Evolutionary conservation across 2,329 filamentous ascomycete species (phyloP).

Genomic region (Grosmannia penicillata): DNA sequence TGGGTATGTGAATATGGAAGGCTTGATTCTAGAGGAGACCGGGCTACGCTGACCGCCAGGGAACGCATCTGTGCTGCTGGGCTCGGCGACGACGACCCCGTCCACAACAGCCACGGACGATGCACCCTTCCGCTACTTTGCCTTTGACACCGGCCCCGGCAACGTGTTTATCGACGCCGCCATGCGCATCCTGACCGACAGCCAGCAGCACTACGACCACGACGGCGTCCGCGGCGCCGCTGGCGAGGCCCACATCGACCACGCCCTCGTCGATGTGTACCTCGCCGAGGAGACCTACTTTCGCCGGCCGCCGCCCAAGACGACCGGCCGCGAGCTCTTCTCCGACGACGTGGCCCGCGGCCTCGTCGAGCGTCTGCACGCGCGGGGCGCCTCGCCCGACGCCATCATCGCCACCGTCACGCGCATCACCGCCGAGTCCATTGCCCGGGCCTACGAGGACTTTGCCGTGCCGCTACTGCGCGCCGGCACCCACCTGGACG

Average conservation of each 20-base stretch:
- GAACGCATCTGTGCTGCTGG: not conserved
- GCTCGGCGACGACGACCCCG: not conserved
- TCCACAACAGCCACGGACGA: too few relatives aligned
- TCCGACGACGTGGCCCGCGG: not conserved
- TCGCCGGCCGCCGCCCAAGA: not conserved
- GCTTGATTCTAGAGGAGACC: too few relatives aligned
- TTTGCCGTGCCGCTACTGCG: not conserved
- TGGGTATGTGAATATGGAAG: not conserved
- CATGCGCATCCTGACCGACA: not conserved
- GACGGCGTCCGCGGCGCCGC: not conserved
- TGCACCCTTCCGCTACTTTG: not conserved
- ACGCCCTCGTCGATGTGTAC: not conserved
- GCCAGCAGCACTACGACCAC: not conserved
- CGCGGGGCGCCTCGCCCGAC: not conserved
- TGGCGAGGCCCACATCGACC: conserved; percentile 1
- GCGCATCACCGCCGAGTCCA: conserved; percentile 1
- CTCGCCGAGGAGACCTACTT: conserved; percentile 1
- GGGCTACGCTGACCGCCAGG: not conserved
- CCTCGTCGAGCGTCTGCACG: not conserved
- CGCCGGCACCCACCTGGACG: not conserved
- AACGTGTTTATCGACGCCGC: conserved; percentile 1
- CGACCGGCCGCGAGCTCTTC: conserved; percentile 1
- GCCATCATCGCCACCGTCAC: conserved; percentile 1
- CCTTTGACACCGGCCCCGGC: conserved; percentile 1
- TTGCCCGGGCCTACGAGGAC: conserved; percentile 1